Base-by-base conservation (phyloP, 2,329 filamentous ascomycete species). In the Blastomyces emzantsi region DNA sequence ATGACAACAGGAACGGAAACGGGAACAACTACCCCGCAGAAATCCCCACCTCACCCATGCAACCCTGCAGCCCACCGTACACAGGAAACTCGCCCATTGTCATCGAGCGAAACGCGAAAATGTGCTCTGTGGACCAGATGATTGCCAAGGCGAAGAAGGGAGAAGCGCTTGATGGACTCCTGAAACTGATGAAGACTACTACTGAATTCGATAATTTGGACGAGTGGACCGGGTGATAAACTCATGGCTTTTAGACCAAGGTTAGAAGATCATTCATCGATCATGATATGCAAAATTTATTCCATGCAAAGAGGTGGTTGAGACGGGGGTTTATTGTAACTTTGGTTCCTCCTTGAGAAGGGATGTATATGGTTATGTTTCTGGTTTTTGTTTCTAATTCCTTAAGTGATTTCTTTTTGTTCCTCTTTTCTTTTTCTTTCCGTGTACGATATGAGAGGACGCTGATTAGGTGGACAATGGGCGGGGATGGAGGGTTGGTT, bases 121-220 rank as follows among this genome's bases (percentile, higher is more conserved):
- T 67, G 15, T 67, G 64, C 41, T 54, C 63, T 17, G 65, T 64
- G 7, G 68, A 71, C 36, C 64, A 65, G 47, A 66, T 66, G 52
- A 63, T 63, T 25, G 66, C 64, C 11, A 71, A 71, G 22, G 71
- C 72, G 45, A 73, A 76, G 39, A 56, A 66, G 39, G 75, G 74
- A 19, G 74, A 75, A 51, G 75, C 75, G 1, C 71, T 76, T 5
- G 74, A 77, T 63, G 75, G 75, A 30, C 63, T 77, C 39, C 66
- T 77, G 43, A 76, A 76, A 64, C 68, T 77, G 15, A 77, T 77
- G 75, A 73, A 71, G 28, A 77, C 74, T 30, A 68, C 70, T 11
- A 70, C 70, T 39, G 66, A 70, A 56, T 69, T 68, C 39, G 69
- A 72, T 41, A 68, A 47, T n/a, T 62, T 66, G 9, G 70, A 71